Percentiles rank a stretch among this genome's conserved stretches.
phyloP scores from a whole-genome alignment of 768 basidiomycete species.

The Punctularia strigosozonata region DNA sequence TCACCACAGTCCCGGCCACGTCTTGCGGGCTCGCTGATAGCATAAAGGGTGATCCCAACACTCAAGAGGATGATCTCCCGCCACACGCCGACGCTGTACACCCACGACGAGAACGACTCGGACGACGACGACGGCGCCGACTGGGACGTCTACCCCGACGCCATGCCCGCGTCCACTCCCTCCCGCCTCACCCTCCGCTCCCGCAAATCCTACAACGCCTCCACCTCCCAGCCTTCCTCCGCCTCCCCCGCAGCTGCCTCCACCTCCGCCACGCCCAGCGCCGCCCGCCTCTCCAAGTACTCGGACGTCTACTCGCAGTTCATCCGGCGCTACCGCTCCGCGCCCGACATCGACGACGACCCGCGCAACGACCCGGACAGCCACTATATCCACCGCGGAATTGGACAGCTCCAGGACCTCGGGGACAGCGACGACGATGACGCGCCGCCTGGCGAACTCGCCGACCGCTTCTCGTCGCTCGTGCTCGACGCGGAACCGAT shows the following conservation, averaged over 20 bases:
- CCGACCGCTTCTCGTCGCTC: constrained; percentile 38
- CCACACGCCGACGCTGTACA: constrained; percentile 59
- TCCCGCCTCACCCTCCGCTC: constrained; percentile 12
- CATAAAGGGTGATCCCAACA: too few relatives aligned
- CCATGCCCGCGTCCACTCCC: constrained; percentile 10
- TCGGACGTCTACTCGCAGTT: constrained; percentile 73
- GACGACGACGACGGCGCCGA: constrained; percentile 38
- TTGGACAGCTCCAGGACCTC: constrained; percentile 55
- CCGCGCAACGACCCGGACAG: constrained; percentile 73
- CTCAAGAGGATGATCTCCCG: constrained; percentile 35
- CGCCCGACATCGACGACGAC: constrained; percentile 51
- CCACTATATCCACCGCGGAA: constrained; percentile 66
- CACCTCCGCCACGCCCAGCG: constrained; percentile 14
- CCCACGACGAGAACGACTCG: constrained; percentile 46
- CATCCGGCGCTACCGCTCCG: constrained; percentile 61
- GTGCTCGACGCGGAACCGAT: constrained; percentile 51
- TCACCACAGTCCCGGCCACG: too few relatives aligned
- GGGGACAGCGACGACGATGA: constrained; percentile 75
- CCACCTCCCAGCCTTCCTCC: constrained; percentile 15
- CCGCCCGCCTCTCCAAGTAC: constrained; percentile 25
- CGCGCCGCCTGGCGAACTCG: constrained; percentile 22
- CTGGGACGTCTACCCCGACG: constrained; percentile 25
- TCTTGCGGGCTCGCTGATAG: too few relatives aligned
- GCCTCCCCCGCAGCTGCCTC: constrained; percentile 18
- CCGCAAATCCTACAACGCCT: constrained; percentile 6